phyloP scores from a whole-genome alignment of 495 filamentous ascomycete genomes.

The Sordaria brevicollis region DNA sequence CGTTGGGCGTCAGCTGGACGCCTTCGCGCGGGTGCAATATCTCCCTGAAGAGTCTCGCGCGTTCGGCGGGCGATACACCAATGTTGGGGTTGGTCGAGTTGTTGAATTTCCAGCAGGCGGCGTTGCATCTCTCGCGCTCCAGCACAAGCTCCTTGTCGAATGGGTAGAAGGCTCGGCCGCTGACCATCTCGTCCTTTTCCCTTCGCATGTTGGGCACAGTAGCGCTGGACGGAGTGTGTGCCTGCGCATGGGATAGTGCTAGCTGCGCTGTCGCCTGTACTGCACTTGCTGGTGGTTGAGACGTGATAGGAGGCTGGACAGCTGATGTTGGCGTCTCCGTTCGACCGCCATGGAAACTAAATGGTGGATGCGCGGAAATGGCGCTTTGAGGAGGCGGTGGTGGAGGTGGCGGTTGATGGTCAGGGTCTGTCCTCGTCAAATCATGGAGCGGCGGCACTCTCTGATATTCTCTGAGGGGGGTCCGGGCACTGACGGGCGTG shows the following conservation, averaged over 20 bases:
- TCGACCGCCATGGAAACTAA: conserved; percentile 33
- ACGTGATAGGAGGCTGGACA: conserved; percentile 18
- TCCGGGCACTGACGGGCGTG: conserved; percentile 44
- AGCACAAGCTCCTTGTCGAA: conserved; percentile 68
- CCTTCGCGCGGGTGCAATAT: conserved; percentile 47
- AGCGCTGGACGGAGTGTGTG: conserved; percentile 20
- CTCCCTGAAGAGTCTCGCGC: conserved; percentile 67
- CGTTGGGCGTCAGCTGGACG: conserved; percentile 35
- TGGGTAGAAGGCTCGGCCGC: conserved; percentile 68
- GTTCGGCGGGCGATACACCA: conserved; percentile 67
- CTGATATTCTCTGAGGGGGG: conserved; percentile 38
- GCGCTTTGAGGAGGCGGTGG: conserved; percentile 15
- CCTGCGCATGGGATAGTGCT: conserved; percentile 43
- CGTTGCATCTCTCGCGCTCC: conserved; percentile 79
- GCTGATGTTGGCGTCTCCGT: conserved; percentile 30
- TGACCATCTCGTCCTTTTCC: conserved; percentile 92
- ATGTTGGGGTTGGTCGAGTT: conserved; percentile 71
- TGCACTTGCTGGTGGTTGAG: conserved; percentile 20
- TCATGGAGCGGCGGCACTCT: conserved; percentile 47
- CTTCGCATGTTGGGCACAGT: conserved; percentile 27
- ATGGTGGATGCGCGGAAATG: conserved; percentile 16
- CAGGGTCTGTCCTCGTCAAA: conserved; percentile 36
- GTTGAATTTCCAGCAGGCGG: conserved; percentile 81
- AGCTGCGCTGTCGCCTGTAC: conserved; percentile 51
- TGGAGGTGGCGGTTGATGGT: conserved; percentile 16